phyloP scores from a whole-genome alignment of 2,329 filamentous ascomycete genomes.

The Exophiala bonariae region DNA sequence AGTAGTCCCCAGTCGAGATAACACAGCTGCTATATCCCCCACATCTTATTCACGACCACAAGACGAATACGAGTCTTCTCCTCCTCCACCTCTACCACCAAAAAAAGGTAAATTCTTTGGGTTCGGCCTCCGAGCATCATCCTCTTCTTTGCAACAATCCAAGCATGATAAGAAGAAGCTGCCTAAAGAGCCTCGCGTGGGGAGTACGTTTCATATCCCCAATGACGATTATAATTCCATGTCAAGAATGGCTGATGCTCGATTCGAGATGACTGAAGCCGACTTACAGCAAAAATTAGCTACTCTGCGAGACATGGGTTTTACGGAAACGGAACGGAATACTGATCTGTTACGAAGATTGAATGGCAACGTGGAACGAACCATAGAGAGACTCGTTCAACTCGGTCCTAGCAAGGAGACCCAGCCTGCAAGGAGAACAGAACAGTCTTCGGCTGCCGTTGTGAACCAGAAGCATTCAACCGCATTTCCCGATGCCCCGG shows the following conservation, averaged over 20 bases:
- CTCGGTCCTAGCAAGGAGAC: conserved; percentile 64
- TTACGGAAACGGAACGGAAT: conserved; percentile 79
- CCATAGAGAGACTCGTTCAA: conserved; percentile 80
- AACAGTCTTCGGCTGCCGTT: not conserved
- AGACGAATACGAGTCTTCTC: conserved; percentile 57
- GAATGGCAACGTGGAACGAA: conserved; percentile 79
- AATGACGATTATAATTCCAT: conserved; percentile 22
- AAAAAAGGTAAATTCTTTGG: conserved; percentile 63
- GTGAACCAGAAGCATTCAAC: not conserved
- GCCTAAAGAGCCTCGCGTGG: conserved; percentile 32
- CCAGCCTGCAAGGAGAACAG: conserved; percentile 2
- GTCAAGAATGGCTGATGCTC: conserved; percentile 21
- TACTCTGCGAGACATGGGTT: conserved; percentile 86
- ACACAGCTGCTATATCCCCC: conserved; percentile 39
- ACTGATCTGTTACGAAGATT: conserved; percentile 77
- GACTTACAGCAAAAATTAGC: conserved; percentile 74
- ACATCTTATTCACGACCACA: conserved; percentile 58
- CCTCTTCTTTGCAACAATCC: conserved; percentile 67
- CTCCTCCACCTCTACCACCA: conserved; percentile 49
- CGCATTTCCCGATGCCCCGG: conserved; percentile 1
- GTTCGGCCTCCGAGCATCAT: conserved; percentile 66
- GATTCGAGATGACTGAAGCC: conserved; percentile 22
- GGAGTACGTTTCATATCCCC: conserved; percentile 27
- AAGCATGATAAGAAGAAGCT: conserved; percentile 39
- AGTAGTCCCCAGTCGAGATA: conserved; percentile 36